A percentile compares a stretch with the other conserved stretches of the same genome.
Conservation (phyloP, 2,329 filamentous ascomycete genomes). For the Aspergillus sergii region DNA sequence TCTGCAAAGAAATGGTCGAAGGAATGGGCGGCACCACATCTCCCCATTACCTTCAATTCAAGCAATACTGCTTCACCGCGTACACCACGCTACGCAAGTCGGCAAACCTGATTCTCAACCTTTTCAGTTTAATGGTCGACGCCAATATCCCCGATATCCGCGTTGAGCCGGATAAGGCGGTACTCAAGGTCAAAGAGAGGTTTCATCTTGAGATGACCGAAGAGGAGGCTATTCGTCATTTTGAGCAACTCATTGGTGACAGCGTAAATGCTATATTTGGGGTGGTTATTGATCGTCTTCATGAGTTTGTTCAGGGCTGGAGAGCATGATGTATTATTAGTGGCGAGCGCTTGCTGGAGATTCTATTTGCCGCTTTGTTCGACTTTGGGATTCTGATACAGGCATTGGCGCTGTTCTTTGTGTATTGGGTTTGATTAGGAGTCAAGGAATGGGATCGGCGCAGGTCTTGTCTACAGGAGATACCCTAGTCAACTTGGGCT, state of each 20-base stretch:
- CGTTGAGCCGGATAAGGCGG: conserved; percentile 88
- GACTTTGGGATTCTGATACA: neutral
- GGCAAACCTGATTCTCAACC: conserved; percentile 86
- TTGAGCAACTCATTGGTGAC: conserved; percentile 88
- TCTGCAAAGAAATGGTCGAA: conserved; percentile 97
- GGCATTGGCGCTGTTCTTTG: neutral
- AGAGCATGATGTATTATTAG: conserved; percentile 56
- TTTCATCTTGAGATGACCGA: conserved; percentile 91
- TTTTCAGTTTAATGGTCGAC: conserved; percentile 96
- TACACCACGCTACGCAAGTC: conserved; percentile 90
- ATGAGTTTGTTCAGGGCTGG: conserved; percentile 91
- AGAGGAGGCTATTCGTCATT: conserved; percentile 85
- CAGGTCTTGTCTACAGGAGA: neutral
- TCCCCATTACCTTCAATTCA: conserved; percentile 83
- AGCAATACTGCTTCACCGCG: conserved; percentile 93
- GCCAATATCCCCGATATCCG: conserved; percentile 96
- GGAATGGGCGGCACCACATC: conserved; percentile 89
- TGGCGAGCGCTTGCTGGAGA: neutral
- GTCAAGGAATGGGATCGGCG: neutral
- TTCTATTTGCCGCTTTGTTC: neutral
- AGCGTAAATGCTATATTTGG: conserved; percentile 87
- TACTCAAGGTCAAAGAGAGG: conserved; percentile 90
- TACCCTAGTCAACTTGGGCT: conserved; percentile 18
- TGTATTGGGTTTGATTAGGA: neutral
- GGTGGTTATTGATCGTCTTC: conserved; percentile 90